Evolutionary conservation across 805 yeast species (phyloP), one percentile per base, ranked within the genome.

Genomic region (Candida silvatica): DNA sequence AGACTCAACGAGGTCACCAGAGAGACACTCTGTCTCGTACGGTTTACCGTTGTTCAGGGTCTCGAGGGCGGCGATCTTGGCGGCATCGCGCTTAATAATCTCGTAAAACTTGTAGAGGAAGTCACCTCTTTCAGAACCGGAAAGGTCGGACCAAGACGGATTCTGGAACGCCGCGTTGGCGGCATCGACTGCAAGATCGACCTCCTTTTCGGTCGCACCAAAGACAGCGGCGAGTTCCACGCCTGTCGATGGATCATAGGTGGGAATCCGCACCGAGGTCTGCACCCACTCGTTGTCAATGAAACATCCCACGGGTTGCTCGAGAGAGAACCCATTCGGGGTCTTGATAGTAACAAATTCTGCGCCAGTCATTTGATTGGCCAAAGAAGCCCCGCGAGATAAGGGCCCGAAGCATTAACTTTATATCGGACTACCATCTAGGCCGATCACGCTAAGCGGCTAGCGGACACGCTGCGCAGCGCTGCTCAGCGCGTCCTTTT

Each of bases 131-230:
- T 58, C 64, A 11, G 61, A 41, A 27, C 86, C 74, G 16, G 69
- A 64, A 3, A 66, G 44, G 23, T 59, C 56, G 36, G 67, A 60
- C 77, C 81, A 74, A 11, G 49, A 45, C 4, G 56, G 55, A 15
- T 54, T 39, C 27, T 59, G 56, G 54, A 77, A 80, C 3, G 87
- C 86, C 22, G 60, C 58, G 38, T 67, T 66, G 14, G 88, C 87
- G 14, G 78, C 75, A 17, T 70, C 64, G 14, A 79, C 87, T 3
- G 88, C 88, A 39, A 58, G 43, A 44, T 80, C 80, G 25, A 81
- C 75, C 47, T 80, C 83, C 32, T 65, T 71, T 32, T 61, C 68
- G 35, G 66, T 54, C 27, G 78, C 81, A 29, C 70, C 74, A 46
- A 65, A 72, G 19, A 81, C 78, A 16, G 71, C 64, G 23, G 75